phyloP scores from a whole-genome alignment of 2,329 filamentous ascomycete genomes.

The Aspergillus bombycis region DNA sequence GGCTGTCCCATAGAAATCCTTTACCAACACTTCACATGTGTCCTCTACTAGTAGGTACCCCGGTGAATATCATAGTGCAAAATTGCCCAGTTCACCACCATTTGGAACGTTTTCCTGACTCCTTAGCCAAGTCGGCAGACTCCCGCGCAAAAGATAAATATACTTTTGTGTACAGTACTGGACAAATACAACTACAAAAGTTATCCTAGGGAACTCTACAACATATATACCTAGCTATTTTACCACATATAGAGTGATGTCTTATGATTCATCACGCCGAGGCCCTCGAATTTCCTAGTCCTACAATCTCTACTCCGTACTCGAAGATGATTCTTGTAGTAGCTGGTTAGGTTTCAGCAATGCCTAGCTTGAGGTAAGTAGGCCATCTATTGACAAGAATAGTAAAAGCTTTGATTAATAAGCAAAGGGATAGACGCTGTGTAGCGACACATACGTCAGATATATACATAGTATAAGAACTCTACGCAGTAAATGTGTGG shows the following conservation, averaged over 20 bases:
- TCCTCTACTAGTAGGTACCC: background rate
- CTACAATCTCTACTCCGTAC: no score
- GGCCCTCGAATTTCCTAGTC: background rate
- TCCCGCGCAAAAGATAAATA: no score
- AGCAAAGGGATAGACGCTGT: background rate
- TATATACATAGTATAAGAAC: background rate
- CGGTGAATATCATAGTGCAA: background rate
- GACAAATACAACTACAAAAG: background rate
- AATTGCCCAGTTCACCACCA: background rate
- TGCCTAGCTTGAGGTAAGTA: background rate
- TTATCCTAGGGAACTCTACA: background rate
- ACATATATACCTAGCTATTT: background rate
- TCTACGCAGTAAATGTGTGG: no score
- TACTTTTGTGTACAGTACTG: no score
- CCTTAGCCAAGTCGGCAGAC: no score
- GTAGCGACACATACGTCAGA: background rate
- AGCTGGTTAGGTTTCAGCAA: no score
- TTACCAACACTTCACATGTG: background rate
- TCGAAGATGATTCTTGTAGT: no score
- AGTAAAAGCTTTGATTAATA: background rate
- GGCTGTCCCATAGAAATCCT: background rate
- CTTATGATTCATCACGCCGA: background rate
- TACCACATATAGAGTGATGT: background rate
- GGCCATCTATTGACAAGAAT: background rate
- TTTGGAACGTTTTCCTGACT: background rate